Evolutionary conservation across 2,329 filamentous ascomycete genomes (phyloP).

Genomic region (Pseudogymnoascus sp.): DNA sequence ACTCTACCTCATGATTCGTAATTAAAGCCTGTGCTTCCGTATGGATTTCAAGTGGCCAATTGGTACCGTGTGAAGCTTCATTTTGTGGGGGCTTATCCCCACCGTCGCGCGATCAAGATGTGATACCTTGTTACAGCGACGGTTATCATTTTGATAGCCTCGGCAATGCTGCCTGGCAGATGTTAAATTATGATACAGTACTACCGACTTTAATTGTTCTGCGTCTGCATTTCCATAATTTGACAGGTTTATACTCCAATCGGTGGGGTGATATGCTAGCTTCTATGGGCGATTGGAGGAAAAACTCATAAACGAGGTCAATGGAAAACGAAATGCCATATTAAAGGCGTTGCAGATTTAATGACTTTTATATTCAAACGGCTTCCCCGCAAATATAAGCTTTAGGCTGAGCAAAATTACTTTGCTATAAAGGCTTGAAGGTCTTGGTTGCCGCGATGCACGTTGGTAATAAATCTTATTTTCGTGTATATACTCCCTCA

Average conservation of each 20-base stretch:
- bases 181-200: not conserved
- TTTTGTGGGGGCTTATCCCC: not conserved
- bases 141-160: not conserved
- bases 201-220: not conserved
- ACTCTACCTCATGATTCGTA: not conserved
- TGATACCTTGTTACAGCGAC: not conserved
- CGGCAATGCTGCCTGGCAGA: not conserved
- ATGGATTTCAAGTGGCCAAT: not conserved
- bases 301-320: not conserved
- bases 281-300: not conserved
- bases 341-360: not conserved
- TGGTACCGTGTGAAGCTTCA: not conserved
- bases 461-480: not conserved
- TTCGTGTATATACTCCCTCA: not conserved
- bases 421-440: not conserved
- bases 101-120: not conserved
- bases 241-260: not conserved
- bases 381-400: not conserved
- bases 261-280: not conserved
- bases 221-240: not conserved
- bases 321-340: conserved; percentile 3
- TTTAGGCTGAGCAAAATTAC: not conserved
- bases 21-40: not conserved
- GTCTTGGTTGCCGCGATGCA: conserved; percentile 1
- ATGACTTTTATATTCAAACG: not conserved